Percentiles rank a stretch among this genome's conserved stretches.
Conservation (phyloP, 2,329 filamentous ascomycete genomes). For the Fonsecaea multimorphosa region DNA sequence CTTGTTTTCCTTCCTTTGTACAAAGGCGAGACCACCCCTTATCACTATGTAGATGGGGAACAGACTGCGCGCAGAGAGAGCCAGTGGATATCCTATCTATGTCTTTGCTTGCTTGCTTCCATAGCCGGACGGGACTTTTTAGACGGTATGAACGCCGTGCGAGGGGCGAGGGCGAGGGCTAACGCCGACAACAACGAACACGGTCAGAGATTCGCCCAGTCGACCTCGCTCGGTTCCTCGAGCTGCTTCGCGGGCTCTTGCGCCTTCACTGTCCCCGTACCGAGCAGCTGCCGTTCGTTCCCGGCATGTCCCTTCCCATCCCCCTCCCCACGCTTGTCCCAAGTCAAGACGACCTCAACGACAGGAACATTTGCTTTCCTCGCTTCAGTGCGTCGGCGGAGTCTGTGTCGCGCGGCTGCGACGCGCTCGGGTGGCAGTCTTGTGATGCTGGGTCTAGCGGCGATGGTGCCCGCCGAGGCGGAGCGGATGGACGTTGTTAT, state of each 20-base stretch:
- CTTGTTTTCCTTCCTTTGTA: too few relatives aligned
- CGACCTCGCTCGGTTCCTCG: slow-evolving; percentile 34
- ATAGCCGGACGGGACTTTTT: too few relatives aligned
- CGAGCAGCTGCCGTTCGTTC: background rate
- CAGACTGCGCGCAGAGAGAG: too few relatives aligned
- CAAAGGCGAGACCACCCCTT: too few relatives aligned
- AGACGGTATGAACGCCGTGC: too few relatives aligned
- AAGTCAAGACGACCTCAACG: background rate
- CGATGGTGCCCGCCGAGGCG: background rate
- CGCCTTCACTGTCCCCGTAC: background rate
- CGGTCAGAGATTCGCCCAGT: slow-evolving; percentile 31
- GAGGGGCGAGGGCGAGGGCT: too few relatives aligned
- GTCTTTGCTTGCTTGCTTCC: too few relatives aligned
- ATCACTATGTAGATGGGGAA: too few relatives aligned
- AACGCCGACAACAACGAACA: background rate
- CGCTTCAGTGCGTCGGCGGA: slow-evolving; percentile 26
- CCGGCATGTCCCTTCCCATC: background rate
- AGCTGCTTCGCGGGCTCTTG: background rate
- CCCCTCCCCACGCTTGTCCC: background rate
- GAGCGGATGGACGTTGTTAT: slow-evolving; percentile 2
- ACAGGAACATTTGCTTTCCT: slow-evolving; percentile 24
- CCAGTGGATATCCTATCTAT: too few relatives aligned
- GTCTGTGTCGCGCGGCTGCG: slow-evolving; percentile 32
- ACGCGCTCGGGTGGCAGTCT: slow-evolving; percentile 29
- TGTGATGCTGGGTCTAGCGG: slow-evolving; percentile 5